A percentile compares a stretch with the other conserved stretches of the same genome.
These are phyloP conservation scores for Alternaria sp. DNA, from an alignment of 2,329 filamentous ascomycete species.

Conservation along the genomic window DNA sequence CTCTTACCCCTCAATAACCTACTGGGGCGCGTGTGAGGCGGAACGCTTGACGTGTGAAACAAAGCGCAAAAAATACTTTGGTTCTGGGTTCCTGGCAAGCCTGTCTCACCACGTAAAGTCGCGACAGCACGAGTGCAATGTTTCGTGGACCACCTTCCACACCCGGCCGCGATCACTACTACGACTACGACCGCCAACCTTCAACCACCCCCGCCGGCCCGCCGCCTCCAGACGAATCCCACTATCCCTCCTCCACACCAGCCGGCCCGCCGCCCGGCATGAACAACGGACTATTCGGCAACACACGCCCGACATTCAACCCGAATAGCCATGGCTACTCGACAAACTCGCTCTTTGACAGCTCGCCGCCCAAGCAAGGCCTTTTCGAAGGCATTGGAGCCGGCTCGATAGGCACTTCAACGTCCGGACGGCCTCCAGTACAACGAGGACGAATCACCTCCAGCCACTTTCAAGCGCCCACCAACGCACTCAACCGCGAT, in stretches of 20 bases:
- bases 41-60: not conserved
- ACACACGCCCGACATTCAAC: slow-evolving; percentile 56
- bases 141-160: slow-evolving; percentile 51
- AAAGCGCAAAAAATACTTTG: no score
- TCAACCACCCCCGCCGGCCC: slow-evolving; percentile 68
- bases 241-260: slow-evolving; percentile 64
- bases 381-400: slow-evolving; percentile 40
- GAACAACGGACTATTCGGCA: slow-evolving; percentile 57
- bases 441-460: slow-evolving; percentile 40
- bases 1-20: not conserved
- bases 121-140: slow-evolving; percentile 35
- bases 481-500: slow-evolving; percentile 19
- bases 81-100: not conserved
- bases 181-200: slow-evolving; percentile 47
- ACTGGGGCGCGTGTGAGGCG: slow-evolving; percentile 8
- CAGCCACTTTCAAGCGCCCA: slow-evolving; percentile 45
- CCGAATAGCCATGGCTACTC: slow-evolving; percentile 33
- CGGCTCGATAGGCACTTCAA: slow-evolving; percentile 40
- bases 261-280: slow-evolving; percentile 61
- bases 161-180: slow-evolving; percentile 40
- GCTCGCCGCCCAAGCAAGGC: slow-evolving; percentile 48
- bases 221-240: slow-evolving; percentile 56
- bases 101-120: slow-evolving; percentile 5
- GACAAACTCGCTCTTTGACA: slow-evolving; percentile 30
- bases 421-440: slow-evolving; percentile 36